Conservation (phyloP, 495 filamentous ascomycete species). For the Haplographium delicatum region DNA sequence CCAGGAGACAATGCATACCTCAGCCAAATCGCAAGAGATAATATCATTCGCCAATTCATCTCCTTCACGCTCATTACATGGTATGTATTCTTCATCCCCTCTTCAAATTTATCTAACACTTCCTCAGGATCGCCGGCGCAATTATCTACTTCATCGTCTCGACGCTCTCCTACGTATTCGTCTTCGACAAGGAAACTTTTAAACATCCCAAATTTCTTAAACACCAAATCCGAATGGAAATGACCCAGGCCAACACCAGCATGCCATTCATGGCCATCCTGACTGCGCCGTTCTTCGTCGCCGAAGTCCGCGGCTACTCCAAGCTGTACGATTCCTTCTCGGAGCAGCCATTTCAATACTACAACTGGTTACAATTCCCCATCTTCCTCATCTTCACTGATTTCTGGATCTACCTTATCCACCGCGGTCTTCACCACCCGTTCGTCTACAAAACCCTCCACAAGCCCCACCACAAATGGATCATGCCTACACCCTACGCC, state of each 20-base stretch:
- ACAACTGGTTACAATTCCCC: constrained; percentile 84
- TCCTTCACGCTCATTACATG: constrained; percentile 81
- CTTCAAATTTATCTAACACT: constrained; percentile 9
- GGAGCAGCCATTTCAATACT: constrained; percentile 68
- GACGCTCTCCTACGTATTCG: constrained; percentile 78
- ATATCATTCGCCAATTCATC: constrained; percentile 69
- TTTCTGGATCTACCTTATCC: constrained; percentile 90
- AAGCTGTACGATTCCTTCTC: constrained; percentile 76
- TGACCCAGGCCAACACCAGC: constrained; percentile 65
- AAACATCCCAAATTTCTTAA: constrained; percentile 93
- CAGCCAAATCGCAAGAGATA: constrained; percentile 75
- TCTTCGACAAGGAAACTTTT: constrained; percentile 90
- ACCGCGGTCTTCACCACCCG: constrained; percentile 83
- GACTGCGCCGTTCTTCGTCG: constrained; percentile 77
- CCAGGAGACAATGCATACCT: constrained; percentile 75
- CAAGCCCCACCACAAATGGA: constrained; percentile 99
- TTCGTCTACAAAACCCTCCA: constrained; percentile 80
- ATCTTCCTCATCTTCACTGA: constrained; percentile 92
- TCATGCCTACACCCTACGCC: constrained; percentile 94
- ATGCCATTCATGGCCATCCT: constrained; percentile 81
- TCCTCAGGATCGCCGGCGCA: constrained; percentile 74
- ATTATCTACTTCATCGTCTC: constrained; percentile 81
- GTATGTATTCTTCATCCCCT: constrained; percentile 44
- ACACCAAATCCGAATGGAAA: constrained; percentile 86
- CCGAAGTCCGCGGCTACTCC: constrained; percentile 79